Conservation (phyloP, 2,329 filamentous ascomycete species). For the Aspergillus sp. region DNA sequence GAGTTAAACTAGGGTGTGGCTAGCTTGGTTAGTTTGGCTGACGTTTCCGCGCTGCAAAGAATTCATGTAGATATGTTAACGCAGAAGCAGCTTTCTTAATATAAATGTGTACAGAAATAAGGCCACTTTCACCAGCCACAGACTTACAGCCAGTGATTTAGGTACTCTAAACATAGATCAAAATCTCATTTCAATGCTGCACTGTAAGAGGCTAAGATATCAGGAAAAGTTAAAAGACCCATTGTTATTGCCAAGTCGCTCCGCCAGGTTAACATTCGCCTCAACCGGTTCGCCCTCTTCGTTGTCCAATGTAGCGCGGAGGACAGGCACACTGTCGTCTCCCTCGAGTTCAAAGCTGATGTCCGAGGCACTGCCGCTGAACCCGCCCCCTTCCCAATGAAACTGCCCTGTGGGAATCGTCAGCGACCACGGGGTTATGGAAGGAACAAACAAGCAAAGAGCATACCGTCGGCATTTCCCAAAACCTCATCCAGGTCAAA, state of each 20-base stretch:
- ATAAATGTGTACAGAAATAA: too few relatives aligned
- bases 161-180: not conserved
- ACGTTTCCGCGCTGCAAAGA: too few relatives aligned
- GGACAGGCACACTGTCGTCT: conserved; percentile 16
- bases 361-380: conserved; percentile 12
- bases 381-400: conserved; percentile 17
- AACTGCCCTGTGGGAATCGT: conserved; percentile 12
- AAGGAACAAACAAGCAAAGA: not conserved
- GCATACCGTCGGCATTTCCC: conserved; percentile 20
- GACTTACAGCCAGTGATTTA: not conserved
- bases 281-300: not conserved
- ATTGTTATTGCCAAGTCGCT: conserved; percentile 16
- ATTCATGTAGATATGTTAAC: too few relatives aligned
- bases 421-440: not conserved
- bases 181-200: not conserved
- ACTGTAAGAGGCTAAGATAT: not conserved
- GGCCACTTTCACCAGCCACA: too few relatives aligned
- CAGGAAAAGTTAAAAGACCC: conserved; percentile 9
- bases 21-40: too few relatives aligned
- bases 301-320: conserved; percentile 14
- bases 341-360: conserved; percentile 19
- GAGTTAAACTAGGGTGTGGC: too few relatives aligned
- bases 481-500: conserved; percentile 19
- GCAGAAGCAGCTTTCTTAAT: too few relatives aligned
- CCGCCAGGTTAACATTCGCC: conserved; percentile 19